These are phyloP conservation scores for Diaporthe aspalathi DNA, from an alignment of 2,329 filamentous ascomycete species.

Conservation along the genomic window DNA sequence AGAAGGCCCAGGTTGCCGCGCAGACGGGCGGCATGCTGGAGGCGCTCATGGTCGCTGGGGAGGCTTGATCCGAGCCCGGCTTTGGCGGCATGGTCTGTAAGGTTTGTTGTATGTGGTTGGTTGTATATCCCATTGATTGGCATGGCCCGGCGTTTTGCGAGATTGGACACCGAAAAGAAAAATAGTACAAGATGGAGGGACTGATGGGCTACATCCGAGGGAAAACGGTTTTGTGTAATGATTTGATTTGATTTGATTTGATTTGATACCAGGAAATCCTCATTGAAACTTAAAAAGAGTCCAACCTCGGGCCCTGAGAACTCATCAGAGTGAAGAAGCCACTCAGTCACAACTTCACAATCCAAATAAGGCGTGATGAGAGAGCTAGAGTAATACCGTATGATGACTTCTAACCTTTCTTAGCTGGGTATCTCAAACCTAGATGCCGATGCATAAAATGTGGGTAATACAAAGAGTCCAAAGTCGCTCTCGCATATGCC, in stretches of 20 bases:
- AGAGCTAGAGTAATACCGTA: not conserved
- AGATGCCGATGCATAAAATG: conserved; percentile 11
- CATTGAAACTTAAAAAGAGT: not conserved
- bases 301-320: not conserved
- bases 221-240: conserved; percentile 21
- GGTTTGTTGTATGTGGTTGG: not conserved
- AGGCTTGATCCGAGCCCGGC: conserved; percentile 19
- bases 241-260: conserved; percentile 36
- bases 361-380: too few species aligned
- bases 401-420: conserved; percentile 6
- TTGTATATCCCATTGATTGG: conserved; percentile 12
- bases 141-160: conserved; percentile 39
- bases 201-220: not conserved
- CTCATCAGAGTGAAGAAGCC: not conserved
- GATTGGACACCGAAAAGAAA: conserved; percentile 11
- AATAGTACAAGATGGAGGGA: conserved; percentile 1
- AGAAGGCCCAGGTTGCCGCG: conserved; percentile 84
- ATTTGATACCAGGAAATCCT: conserved; percentile 36
- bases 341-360: not conserved
- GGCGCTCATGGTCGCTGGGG: conserved; percentile 64
- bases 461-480: conserved; percentile 1
- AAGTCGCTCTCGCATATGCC: not conserved
- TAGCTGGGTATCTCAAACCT: conserved; percentile 28
- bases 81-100: not conserved
- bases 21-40: conserved; percentile 91